Evolutionary conservation across 768 basidiomycete species (phyloP).

Genomic region (Termitomyces sp.): DNA sequence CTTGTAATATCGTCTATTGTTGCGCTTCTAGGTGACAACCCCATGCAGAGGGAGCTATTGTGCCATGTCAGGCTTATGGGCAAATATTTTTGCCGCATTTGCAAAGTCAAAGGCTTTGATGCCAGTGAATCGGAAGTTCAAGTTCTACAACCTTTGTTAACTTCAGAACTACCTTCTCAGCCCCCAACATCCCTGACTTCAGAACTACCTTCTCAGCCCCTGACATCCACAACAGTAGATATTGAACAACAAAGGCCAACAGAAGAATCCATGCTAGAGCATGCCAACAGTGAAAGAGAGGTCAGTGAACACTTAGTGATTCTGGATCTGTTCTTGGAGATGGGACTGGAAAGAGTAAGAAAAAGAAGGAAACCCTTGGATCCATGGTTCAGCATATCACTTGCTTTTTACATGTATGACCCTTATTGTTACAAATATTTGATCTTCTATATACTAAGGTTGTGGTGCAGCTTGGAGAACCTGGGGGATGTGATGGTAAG

Average conservation of each 20-base stretch:
- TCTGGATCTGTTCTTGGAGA: not conserved
- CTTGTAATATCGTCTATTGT: not conserved
- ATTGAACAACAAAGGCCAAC: too few species aligned
- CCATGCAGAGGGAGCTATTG: slow-evolving; percentile 30
- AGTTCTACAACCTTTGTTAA: not conserved
- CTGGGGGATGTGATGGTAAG: too few species aligned
- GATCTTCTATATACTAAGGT: not conserved
- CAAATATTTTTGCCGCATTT: slow-evolving; percentile 37
- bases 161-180: not conserved
- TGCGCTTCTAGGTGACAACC: not conserved
- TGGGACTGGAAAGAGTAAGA: not conserved
- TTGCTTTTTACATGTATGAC: not conserved
- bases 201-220: not conserved
- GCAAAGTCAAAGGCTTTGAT: slow-evolving; percentile 27
- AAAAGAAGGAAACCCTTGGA: not conserved
- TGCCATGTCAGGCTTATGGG: slow-evolving; percentile 38
- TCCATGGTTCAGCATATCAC: not conserved
- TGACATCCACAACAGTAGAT: not conserved
- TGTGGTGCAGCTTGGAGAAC: not conserved
- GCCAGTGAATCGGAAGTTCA: not conserved
- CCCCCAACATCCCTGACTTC: not conserved
- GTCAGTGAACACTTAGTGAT: not conserved
- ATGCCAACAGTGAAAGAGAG: not conserved
- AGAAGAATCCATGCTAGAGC: not conserved
- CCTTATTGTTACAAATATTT: not conserved